Evolutionary conservation across 208 protist species (phyloP), one percentile per base, ranked within the genome.

Genomic region (Perkinsela sp.): DNA sequence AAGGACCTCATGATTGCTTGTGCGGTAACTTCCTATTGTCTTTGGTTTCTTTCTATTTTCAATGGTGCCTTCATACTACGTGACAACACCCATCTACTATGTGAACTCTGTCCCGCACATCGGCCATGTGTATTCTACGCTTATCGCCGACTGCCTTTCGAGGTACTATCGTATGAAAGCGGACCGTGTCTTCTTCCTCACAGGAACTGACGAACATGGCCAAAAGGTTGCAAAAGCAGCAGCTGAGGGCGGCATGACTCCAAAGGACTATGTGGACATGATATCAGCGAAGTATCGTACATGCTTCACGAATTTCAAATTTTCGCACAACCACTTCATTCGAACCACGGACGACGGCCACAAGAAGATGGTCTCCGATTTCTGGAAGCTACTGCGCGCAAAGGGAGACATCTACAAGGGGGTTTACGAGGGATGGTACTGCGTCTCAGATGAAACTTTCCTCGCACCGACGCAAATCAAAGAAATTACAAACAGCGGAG

Each of bases 181-280:
- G 1, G 78, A 88, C 71, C 66, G 82, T 28, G 85, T 93, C 15
- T 88, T 93, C 68, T 91, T 95, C 31, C 79, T 90, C 72, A 98
- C 94, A 1, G 96, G 96, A 32, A 98, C 93, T 0, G 97, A 99
- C 76, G 97, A 99, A 78, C 97, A 99, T 77, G 97, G 97, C 16
- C 83, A 89, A 68, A 99, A 99, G 81, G 83, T 97, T 22, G 81
- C 81, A 1, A 85, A 95, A 80, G 83, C 90, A 1, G 94, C 94
- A 0, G 68, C 75, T 31, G 74, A 80, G 67, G 74, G 80, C 32
- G 75, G 78, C 1, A 40, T 92, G 32, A 77, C 78, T 6, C 85
- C 91, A 31, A 77, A 91, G 68, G 81, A 88, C 28, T 97, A 95
- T 77, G 93, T 84, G 48, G 89, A 94, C 29, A 66, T 76, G 16